phyloP scores from a whole-genome alignment of 768 basidiomycete genomes.

The Myochromella boudieri region DNA sequence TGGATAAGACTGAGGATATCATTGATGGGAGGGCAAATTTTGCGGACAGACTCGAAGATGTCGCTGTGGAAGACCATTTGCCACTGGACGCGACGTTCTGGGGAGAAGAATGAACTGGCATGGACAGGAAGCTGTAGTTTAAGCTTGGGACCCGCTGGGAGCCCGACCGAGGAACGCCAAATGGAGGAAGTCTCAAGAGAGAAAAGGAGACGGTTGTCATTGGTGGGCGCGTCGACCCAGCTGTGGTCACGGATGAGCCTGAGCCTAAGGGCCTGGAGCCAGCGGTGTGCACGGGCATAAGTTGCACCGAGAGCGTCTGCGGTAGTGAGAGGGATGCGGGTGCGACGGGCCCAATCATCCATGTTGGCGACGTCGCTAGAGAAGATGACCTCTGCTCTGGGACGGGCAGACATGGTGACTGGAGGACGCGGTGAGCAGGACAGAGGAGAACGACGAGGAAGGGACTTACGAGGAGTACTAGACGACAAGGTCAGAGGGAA shows the following conservation, averaged over 20 bases:
- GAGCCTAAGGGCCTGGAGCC: slow-evolving; percentile 62
- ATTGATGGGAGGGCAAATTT: slow-evolving; percentile 66
- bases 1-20: slow-evolving; percentile 70
- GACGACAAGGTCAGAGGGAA: slow-evolving; percentile 27
- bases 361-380: slow-evolving; percentile 79
- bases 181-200: slow-evolving; percentile 77
- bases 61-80: slow-evolving; percentile 87
- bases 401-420: slow-evolving; percentile 28
- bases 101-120: slow-evolving; percentile 84
- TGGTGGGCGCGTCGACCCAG: slow-evolving; percentile 60
- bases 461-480: neutral
- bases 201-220: slow-evolving; percentile 75
- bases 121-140: slow-evolving; percentile 74
- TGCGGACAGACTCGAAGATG: slow-evolving; percentile 69
- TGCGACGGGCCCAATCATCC: slow-evolving; percentile 81
- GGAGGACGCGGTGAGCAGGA: slow-evolving; percentile 13
- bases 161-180: slow-evolving; percentile 72
- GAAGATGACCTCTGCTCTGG: slow-evolving; percentile 64
- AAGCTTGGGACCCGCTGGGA: slow-evolving; percentile 75
- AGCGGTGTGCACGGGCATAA: slow-evolving; percentile 79
- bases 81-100: slow-evolving; percentile 83
- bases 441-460: slow-evolving; percentile 2
- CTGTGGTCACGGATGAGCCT: slow-evolving; percentile 67
- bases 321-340: slow-evolving; percentile 78
- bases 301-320: slow-evolving; percentile 80